Conservation (phyloP, 169 alveolate genomes). For the Perkinsus chesapeaki region DNA sequence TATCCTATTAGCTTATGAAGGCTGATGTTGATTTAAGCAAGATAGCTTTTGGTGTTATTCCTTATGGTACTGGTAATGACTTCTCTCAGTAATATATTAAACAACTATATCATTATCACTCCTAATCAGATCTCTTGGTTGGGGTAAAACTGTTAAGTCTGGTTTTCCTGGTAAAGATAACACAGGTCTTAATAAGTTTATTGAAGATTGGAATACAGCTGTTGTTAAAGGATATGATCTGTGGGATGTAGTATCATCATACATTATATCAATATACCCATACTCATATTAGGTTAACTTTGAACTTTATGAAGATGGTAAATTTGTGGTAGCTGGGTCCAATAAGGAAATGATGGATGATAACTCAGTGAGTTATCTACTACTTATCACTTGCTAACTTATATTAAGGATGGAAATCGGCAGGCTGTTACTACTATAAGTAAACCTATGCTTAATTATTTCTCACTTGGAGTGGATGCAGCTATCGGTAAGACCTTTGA, state of each 20-base stretch:
- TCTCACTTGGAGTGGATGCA: slow-evolving; percentile 72
- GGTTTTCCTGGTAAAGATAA: background rate
- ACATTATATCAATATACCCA: no score
- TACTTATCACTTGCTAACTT: no score
- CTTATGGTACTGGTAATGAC: slow-evolving; percentile 69
- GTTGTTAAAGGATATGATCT: background rate
- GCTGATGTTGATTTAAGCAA: slow-evolving; percentile 24
- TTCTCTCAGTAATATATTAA: slow-evolving; percentile 24
- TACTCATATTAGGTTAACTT: background rate
- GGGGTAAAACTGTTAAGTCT: background rate
- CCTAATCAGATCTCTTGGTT: background rate
- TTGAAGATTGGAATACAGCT: background rate
- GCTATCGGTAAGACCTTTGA: slow-evolving; percentile 65
- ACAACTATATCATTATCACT: background rate
- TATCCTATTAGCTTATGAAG: no score
- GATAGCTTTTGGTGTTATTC: slow-evolving; percentile 43
- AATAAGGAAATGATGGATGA: background rate
- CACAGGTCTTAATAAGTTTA: background rate
- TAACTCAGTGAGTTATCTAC: no score
- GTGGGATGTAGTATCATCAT: background rate
- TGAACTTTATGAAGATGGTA: background rate
- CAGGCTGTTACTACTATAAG: background rate
- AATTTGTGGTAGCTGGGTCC: background rate
- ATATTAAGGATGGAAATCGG: no score
- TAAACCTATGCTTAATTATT: slow-evolving; percentile 53